Evolutionary conservation across 208 protist genomes (phyloP), one percentile per base, ranked within the genome.

Genomic region (Acanthamoeba sp.): DNA sequence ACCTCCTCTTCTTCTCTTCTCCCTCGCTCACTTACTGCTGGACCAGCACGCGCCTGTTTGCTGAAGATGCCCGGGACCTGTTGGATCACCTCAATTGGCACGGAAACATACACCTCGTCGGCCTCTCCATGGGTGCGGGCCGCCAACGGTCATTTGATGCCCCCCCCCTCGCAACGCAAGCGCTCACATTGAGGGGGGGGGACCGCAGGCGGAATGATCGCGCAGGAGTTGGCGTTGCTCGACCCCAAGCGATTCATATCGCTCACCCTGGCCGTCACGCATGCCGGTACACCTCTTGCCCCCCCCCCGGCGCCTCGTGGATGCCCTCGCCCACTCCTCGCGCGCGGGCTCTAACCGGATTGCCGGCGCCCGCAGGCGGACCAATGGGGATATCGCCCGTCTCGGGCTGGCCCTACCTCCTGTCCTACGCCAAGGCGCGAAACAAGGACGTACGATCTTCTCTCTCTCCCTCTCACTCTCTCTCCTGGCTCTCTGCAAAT

Each of bases 211-310:
- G 66, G 66, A 0, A 76, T 76, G 66, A 76, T 76, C 40, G 66
- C 66, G n/a, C 66, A 76, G 36, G 66, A 76, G 66, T 29, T 76
- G 66, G 66, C 66, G 1, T 38, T 76, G 66, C 66, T 76, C 66
- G 66, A 76, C 40, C 66, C 66, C 66, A 76, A 76, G 66, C 66
- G 66, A 76, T 76, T 76, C 36, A 24, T 76, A 9, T 76, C 66
- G 1, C 66, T 76, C 66, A 76, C 66, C 10, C 36, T 76, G 27
- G 66, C 66, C 16, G 66, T 76, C 5, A 76, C 66, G 29, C 66
- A 76, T 42, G 66, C 66, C 12, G 66, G 66, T 76, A 76, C 66
- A 9, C 55, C 16, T 62, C 4, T 62, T 62, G 14, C n/a, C n/a
- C n/a, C 29, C 20, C 29, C n/a, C 14, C 59, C 20, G 20, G 4